Conservation (phyloP, 495 filamentous ascomycete species). For the Tricharina praecox region DNA sequence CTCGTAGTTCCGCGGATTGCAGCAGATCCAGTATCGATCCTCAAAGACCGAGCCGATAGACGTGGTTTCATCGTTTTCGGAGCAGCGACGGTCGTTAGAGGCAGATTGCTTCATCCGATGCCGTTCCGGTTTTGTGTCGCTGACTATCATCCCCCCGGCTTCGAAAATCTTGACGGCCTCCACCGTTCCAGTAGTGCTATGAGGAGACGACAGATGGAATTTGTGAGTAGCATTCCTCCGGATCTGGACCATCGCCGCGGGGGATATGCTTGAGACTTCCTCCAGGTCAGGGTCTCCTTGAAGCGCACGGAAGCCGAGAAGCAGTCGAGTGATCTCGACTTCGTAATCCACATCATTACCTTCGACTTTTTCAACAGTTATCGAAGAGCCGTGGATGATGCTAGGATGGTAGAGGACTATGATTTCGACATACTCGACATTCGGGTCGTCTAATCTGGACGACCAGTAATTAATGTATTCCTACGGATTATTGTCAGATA, state of each 20-base stretch:
- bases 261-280: not conserved
- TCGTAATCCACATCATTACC: not conserved
- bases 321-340: not conserved
- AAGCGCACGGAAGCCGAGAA: not conserved
- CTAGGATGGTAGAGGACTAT: not conserved
- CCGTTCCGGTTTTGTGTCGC: too few species aligned
- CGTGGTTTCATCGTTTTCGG: too few species aligned
- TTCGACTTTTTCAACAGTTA: not conserved
- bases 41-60: too few species aligned
- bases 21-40: not conserved
- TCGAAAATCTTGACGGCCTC: not conserved
- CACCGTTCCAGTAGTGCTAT: too few species aligned
- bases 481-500: not conserved
- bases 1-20: not conserved
- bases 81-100: too few species aligned
- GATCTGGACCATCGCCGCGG: not conserved
- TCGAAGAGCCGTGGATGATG: not conserved
- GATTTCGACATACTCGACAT: not conserved
- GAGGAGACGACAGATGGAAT: not conserved
- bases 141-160: not conserved
- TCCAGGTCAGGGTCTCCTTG: not conserved
- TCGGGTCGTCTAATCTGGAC: not conserved
- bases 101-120: too few species aligned
- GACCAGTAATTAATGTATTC: not conserved
- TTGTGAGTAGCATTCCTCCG: not conserved